Conservation (phyloP, 2,329 filamentous ascomycete species). For the Lecanicillium sp. region DNA sequence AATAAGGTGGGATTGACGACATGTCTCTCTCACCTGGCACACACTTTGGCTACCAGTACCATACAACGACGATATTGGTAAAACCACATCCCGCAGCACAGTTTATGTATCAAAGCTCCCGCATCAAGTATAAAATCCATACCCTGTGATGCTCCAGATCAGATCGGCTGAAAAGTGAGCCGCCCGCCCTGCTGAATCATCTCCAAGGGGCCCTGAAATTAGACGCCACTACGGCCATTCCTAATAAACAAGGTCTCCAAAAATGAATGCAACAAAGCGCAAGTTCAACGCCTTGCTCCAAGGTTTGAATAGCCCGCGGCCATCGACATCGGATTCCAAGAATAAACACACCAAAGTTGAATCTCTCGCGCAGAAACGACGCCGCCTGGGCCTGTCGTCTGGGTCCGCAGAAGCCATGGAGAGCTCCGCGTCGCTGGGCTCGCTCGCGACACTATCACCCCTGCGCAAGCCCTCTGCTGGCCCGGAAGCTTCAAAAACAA, state of each 20-base stretch:
- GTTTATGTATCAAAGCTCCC: too few relatives aligned
- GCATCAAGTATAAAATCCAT: too few relatives aligned
- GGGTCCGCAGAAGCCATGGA: conserved; percentile 23
- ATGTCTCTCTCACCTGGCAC: too few relatives aligned
- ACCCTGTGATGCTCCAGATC: too few relatives aligned
- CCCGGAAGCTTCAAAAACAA: conserved; percentile 9
- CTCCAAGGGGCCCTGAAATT: neutral
- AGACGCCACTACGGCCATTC: neutral
- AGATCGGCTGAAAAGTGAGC: too few relatives aligned
- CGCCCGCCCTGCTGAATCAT: neutral
- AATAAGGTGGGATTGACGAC: too few relatives aligned
- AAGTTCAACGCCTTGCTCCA: conserved; percentile 74
- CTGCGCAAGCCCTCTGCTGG: conserved; percentile 8
- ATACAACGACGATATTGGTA: too few relatives aligned
- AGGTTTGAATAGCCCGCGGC: conserved; percentile 43
- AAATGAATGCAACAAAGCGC: conserved; percentile 71
- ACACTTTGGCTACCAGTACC: too few relatives aligned
- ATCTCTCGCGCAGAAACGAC: conserved; percentile 42
- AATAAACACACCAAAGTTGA: conserved; percentile 10
- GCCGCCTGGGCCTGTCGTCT: conserved; percentile 42
- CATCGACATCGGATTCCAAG: conserved; percentile 19
- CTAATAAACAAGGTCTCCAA: conserved; percentile 9
- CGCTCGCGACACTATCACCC: conserved; percentile 17
- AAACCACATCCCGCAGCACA: too few relatives aligned
- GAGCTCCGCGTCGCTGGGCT: conserved; percentile 10